Percentiles rank a stretch among this genome's conserved stretches.
phyloP scores from a whole-genome alignment of 2,329 filamentous ascomycete species.

The Clonostachys byssicola region DNA sequence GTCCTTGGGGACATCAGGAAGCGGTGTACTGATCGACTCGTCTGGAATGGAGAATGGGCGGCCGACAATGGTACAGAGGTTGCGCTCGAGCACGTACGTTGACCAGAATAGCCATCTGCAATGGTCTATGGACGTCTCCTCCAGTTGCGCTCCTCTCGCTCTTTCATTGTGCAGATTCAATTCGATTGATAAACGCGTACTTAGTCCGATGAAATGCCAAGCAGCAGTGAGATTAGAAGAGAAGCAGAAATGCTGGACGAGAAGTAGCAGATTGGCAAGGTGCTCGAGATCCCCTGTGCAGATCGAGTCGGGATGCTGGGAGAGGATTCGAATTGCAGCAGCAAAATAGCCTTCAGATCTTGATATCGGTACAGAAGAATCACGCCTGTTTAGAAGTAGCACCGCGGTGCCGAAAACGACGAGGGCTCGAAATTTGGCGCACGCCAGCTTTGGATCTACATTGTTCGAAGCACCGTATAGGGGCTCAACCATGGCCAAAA shows the following conservation, averaged over 20 bases:
- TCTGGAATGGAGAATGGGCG: conserved; percentile 8
- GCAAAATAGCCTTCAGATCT: conserved; percentile 6
- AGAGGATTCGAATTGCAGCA: conserved; percentile 2
- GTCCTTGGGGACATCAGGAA: conserved; percentile 1
- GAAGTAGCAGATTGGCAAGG: conserved; percentile 4
- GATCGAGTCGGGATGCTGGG: conserved; percentile 2
- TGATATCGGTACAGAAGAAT: conserved; percentile 4
- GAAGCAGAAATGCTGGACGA: conserved; percentile 7
- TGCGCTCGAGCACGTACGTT: conserved; percentile 7
- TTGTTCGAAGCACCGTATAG: conserved; percentile 2
- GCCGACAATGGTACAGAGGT: conserved; percentile 7
- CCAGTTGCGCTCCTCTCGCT: not conserved
- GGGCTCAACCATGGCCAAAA: conserved; percentile 1
- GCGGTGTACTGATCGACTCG: conserved; percentile 6
- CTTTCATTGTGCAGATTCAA: conserved; percentile 5
- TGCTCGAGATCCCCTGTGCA: conserved; percentile 6
- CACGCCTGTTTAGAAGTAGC: conserved; percentile 6
- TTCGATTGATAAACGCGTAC: conserved; percentile 5
- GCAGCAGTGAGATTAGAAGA: conserved; percentile 5
- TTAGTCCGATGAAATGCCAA: conserved; percentile 8
- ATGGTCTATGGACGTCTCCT: not conserved
- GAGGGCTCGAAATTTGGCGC: conserved; percentile 3
- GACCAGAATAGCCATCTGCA: conserved; percentile 8
- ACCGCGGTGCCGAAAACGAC: conserved; percentile 5
- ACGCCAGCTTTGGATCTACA: not conserved